These are phyloP conservation scores for Rhodamnia rubescens DNA, from an alignment of 345 rosid genomes.

Conservation along the genomic window DNA sequence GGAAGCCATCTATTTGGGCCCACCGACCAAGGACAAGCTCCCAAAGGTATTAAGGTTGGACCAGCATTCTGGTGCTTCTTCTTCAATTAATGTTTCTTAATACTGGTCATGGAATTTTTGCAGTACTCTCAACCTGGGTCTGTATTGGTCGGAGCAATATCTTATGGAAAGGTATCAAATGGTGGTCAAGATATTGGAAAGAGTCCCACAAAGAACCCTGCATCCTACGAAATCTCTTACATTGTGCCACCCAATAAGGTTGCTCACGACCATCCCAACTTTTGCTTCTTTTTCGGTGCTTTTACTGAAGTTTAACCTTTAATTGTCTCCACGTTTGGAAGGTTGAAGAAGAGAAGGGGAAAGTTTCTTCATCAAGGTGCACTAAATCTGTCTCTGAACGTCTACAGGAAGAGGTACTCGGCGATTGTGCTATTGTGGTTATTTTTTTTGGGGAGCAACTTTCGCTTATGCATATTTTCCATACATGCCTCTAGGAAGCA, in stretches of 20 bases:
- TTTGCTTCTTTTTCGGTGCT: background rate
- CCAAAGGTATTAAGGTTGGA: slow-evolving; percentile 36
- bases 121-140: slow-evolving; percentile 84
- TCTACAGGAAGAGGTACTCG: slow-evolving; percentile 70
- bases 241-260: slow-evolving; percentile 94
- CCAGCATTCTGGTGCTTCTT: background rate
- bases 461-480: background rate
- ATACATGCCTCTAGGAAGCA: background rate
- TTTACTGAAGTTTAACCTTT: background rate
- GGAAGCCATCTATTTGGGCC: slow-evolving; percentile 84
- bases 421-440: background rate
- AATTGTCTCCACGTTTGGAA: slow-evolving; percentile 8
- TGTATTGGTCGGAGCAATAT: slow-evolving; percentile 64
- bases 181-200: slow-evolving; percentile 31
- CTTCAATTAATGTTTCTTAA: background rate
- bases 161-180: slow-evolving; percentile 62
- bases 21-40: slow-evolving; percentile 73
- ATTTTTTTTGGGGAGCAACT: background rate
- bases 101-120: slow-evolving; percentile 7
- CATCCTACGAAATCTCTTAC: slow-evolving; percentile 50
- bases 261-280: background rate
- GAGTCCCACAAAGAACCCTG: slow-evolving; percentile 59
- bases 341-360: slow-evolving; percentile 70
- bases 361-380: slow-evolving; percentile 40
- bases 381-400: slow-evolving; percentile 59